Evolutionary conservation across 179 eudicot genomes (phyloP).

Genomic region (Corrigiola litoralis): DNA sequence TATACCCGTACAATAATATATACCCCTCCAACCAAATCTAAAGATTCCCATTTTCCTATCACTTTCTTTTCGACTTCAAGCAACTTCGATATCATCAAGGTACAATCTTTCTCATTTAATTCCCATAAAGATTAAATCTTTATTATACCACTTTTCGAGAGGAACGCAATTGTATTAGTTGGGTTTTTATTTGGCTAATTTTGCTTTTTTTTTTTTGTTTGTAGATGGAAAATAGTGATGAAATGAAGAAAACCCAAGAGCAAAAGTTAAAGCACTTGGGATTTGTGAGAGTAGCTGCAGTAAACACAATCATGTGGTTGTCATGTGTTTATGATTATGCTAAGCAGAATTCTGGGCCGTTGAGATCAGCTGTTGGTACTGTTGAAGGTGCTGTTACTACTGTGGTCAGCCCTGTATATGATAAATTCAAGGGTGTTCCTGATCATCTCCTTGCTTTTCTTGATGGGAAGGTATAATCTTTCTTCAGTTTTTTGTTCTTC

Average conservation of each 20-base stretch:
- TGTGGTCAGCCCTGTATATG: constrained; percentile 42
- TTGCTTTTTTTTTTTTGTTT: background rate
- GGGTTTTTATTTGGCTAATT: background rate
- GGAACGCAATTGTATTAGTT: no score
- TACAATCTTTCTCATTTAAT: background rate
- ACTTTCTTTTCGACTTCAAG: background rate
- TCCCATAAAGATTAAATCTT: background rate
- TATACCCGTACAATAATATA: constrained; percentile 6
- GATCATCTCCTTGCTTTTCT: constrained; percentile 45
- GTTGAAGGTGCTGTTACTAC: constrained; percentile 47
- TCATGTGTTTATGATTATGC: constrained; percentile 43
- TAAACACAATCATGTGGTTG: constrained; percentile 35
- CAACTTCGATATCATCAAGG: constrained; percentile 16
- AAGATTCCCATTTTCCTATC: background rate
- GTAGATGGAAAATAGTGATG: constrained; percentile 32
- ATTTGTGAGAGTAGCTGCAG: constrained; percentile 36
- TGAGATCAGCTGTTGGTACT: constrained; percentile 35
- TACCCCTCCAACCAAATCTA: background rate
- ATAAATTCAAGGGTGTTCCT: constrained; percentile 39
- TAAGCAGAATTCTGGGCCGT: constrained; percentile 45
- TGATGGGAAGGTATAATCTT: constrained; percentile 40
- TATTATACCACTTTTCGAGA: no score
- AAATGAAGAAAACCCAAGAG: constrained; percentile 9
- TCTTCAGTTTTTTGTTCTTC: background rate
- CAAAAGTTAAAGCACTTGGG: constrained; percentile 45